Evolutionary conservation across 352 stramenopile genomes (phyloP), one percentile per base, ranked within the genome.

Genomic region (Aphanomyces euteiches): DNA sequence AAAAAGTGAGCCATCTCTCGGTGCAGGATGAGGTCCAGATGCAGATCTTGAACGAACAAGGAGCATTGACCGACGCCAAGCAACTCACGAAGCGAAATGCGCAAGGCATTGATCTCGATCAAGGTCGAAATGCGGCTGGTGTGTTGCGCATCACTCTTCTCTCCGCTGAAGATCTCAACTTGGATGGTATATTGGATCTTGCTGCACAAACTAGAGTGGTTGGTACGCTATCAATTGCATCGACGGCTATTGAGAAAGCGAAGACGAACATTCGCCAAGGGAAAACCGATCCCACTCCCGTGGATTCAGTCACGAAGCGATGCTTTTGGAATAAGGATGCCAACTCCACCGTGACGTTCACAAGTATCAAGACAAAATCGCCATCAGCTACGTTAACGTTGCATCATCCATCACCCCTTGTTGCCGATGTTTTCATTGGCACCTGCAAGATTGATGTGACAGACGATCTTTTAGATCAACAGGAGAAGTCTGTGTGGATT

Each of bases 381-480:
- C 89, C 59, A 28, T 56, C 59, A 4, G 59, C 21, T 7, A 67
- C 59, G 39, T 34, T 67, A 12, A 67, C 59, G 15, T 37, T 67
- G 59, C 59, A 67, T 34, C 59, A 67, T 36, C 59, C 59, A 5
- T 67, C 59, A 21, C 59, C 59, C 15, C 38, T 92, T 47, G 72
- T 76, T n/a, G 75, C 90, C 54, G 90, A 91, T 69, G 73, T 88
- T 8, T 78, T 76, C 7, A 74, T 95, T 38, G 84, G 78, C 66
- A 80, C 78, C 59, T 86, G 76, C 43, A 78, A 82, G 5, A 74
- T 79, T 15, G 67, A 90, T 43, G 79, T 93, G 69, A 79, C 87
- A 2, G 84, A 92, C 58, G 77, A 89, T 19, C 80, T 87, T 43
- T 72, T 93, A 15, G 82, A 93, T 64, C 87, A 95, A 63, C 54